A percentile compares a stretch with the other conserved stretches of the same genome.
phyloP scores from a whole-genome alignment of 2,329 filamentous ascomycete species.

The Dothidotthia symphoricarpi region DNA sequence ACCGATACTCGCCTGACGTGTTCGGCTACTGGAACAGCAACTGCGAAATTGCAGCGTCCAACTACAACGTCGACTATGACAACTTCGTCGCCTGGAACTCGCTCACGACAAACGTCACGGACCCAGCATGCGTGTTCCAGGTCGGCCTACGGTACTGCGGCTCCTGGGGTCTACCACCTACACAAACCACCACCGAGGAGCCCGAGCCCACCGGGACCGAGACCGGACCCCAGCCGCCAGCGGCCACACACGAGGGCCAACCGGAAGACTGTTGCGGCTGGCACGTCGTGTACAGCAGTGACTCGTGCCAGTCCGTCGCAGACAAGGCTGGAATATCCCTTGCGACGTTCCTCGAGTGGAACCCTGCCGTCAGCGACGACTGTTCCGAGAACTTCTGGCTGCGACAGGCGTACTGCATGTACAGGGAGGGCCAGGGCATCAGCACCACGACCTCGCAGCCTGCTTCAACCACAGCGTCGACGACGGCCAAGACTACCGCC shows the following conservation, averaged over 20 bases:
- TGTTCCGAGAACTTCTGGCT: slow-evolving; percentile 2
- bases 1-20: too few relatives aligned
- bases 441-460: slow-evolving; percentile 1
- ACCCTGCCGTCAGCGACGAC: slow-evolving; percentile 2
- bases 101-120: not conserved
- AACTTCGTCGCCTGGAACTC: not conserved
- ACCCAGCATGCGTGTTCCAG: slow-evolving; percentile 1
- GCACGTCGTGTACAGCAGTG: not conserved
- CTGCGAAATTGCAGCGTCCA: too few relatives aligned
- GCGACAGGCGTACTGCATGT: not conserved
- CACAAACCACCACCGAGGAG: slow-evolving; percentile 1
- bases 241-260: slow-evolving; percentile 1
- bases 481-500: not conserved
- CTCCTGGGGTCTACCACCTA: not conserved
- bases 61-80: slow-evolving; percentile 1
- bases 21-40: too few relatives aligned
- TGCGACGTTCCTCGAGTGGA: slow-evolving; percentile 2
- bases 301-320: slow-evolving; percentile 1
- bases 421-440: slow-evolving; percentile 1
- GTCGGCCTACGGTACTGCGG: slow-evolving; percentile 1
- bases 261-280: not conserved
- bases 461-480: not conserved
- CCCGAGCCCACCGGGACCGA: not conserved
- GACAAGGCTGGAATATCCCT: slow-evolving; percentile 1
- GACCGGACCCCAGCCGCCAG: slow-evolving; percentile 1